These are phyloP conservation scores for Quercus berberidifolia DNA, from an alignment of 306 rosid species.

Conservation along the genomic window DNA sequence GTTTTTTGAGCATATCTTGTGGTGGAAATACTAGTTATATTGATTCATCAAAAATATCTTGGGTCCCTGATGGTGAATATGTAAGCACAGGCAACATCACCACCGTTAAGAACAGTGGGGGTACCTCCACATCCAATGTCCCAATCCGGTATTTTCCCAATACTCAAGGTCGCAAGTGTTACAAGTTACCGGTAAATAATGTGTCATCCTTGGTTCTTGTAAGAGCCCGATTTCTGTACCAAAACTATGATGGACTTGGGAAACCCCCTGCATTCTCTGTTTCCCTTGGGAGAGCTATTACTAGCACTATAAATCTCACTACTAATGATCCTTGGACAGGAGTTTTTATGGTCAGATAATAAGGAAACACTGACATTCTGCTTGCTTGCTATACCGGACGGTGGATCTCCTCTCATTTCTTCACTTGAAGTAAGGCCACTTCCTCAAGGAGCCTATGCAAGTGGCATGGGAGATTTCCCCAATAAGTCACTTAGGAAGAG, in stretches of 20 bases:
- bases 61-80: constrained; percentile 69
- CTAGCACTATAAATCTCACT: constrained; percentile 48
- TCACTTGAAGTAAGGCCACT: constrained; percentile 78
- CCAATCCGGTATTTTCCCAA: constrained; percentile 59
- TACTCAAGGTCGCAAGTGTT: constrained; percentile 46
- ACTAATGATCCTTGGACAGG: constrained; percentile 72
- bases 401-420: constrained; percentile 73
- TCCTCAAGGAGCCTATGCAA: constrained; percentile 67
- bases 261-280: constrained; percentile 73
- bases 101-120: constrained; percentile 31
- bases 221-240: constrained; percentile 69
- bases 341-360: constrained; percentile 64
- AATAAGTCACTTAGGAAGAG: constrained; percentile 60
- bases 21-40: constrained; percentile 63
- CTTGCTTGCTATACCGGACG: constrained; percentile 42
- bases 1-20: constrained; percentile 86
- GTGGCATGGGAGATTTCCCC: constrained; percentile 48
- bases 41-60: constrained; percentile 59
- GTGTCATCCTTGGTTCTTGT: constrained; percentile 61
- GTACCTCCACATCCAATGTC: constrained; percentile 27
- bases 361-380: constrained; percentile 61
- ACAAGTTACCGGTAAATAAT: constrained; percentile 47
- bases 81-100: constrained; percentile 52
- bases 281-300: constrained; percentile 75
- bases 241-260: constrained; percentile 68